Evolutionary conservation across 768 basidiomycete genomes (phyloP).

Genomic region (Tubosaeta sp.): DNA sequence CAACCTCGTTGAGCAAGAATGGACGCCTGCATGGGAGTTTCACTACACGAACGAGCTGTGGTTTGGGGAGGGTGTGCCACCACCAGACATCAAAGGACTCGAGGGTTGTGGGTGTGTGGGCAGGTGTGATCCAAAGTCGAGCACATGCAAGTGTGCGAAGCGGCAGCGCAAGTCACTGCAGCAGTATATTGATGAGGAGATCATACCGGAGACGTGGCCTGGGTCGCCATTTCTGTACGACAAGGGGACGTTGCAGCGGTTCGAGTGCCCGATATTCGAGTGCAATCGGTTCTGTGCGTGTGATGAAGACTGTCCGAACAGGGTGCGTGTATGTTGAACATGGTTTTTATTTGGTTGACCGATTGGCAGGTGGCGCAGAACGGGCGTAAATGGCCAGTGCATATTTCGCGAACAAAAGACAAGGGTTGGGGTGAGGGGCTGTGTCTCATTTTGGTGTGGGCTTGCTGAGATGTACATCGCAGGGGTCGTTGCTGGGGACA

Average conservation of each 20-base stretch:
- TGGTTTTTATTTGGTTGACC: not conserved
- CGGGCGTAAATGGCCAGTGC: constrained; percentile 60
- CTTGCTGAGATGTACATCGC: not conserved
- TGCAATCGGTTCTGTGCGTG: constrained; percentile 83
- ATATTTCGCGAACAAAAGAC: constrained; percentile 61
- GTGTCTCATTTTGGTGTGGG: not conserved
- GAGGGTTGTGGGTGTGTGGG: constrained; percentile 74
- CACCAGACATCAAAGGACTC: constrained; percentile 54
- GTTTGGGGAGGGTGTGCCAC: constrained; percentile 63
- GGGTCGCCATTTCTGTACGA: constrained; percentile 68
- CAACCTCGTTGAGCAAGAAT: constrained; percentile 64
- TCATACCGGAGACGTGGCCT: constrained; percentile 31
- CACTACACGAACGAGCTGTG: constrained; percentile 82
- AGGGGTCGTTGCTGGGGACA: constrained; percentile 70
- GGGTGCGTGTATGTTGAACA: constrained; percentile 40
- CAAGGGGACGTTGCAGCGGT: constrained; percentile 47
- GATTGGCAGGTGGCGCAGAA: constrained; percentile 70
- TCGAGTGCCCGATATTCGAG: constrained; percentile 71
- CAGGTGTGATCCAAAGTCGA: constrained; percentile 68
- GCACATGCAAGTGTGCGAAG: constrained; percentile 64
- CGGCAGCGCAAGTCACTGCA: constrained; percentile 44
- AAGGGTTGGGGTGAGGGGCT: constrained; percentile 80
- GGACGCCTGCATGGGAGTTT: constrained; percentile 82
- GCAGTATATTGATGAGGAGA: constrained; percentile 14
- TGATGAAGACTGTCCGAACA: constrained; percentile 74